Evolutionary conservation across 441 rosid genomes (phyloP), one percentile per base, ranked within the genome.

Genomic region (Adansonia rubrostipa): DNA sequence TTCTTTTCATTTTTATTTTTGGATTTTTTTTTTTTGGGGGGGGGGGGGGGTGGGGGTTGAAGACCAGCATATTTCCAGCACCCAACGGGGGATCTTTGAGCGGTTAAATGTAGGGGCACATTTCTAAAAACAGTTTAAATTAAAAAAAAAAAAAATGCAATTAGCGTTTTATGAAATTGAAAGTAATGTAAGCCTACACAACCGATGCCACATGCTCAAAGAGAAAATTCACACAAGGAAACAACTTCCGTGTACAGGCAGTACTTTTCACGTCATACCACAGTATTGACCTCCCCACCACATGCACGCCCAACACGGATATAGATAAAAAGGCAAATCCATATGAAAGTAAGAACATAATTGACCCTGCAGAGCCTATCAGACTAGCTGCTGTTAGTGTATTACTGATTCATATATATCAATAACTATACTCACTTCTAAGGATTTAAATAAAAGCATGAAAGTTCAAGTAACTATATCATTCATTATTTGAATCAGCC

Each of bases 381-480:
- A 13, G 40, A 47, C 33, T 36, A 68, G 72, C 54, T 68, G 54
- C 72, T 44, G 72, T 67, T 40, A 40, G 48, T 65, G 24, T 40
- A 40, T 45, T 47, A 69, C 40, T 68, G 15, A 53, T 47, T 50
- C 3, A 47, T 67, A 10, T 20, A 17, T 15, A 60, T 60, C 4
- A 50, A 50, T 24, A 70, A 50, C 60, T 47, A 15, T 15, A 19
- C 40, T 65, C n/a, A 19, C 48, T 65, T 65, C 48, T 14, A 50
- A 13, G 58, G 60, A 68, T 10, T 45, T 68, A 50, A 70, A 50
- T 47, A 70, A 70, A 50, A 2, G 14, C 11, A 9, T 50, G 45
- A 71, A 10, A 45, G 40, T 51, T 53, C 47, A n/a, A 36, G 75
- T 51, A 51, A 71, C 74, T 70, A 71, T 15, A 71, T 54, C 51